These are phyloP conservation scores for Prototheca cutis DNA, from an alignment of 163 green algal genomes.

Conservation along the genomic window DNA sequence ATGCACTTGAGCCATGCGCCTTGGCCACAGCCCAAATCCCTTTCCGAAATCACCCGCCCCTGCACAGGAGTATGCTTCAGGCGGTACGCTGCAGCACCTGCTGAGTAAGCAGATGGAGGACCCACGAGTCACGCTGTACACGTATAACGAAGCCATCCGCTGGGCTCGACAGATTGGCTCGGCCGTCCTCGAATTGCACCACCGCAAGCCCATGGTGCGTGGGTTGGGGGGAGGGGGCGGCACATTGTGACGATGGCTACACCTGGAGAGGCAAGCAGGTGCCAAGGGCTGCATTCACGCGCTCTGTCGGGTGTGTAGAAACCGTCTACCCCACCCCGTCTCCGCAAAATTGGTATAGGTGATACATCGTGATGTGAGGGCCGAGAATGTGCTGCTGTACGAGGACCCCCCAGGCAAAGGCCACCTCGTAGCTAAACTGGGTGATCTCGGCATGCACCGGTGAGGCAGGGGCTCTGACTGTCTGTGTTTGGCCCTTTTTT, in stretches of 20 bases:
- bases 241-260: too few relatives aligned
- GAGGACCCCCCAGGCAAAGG: neutral
- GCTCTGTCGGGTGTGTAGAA: too few relatives aligned
- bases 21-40: too few relatives aligned
- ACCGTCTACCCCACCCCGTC: too few relatives aligned
- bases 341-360: neutral
- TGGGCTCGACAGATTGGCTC: constrained; percentile 1
- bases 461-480: neutral
- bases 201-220: neutral
- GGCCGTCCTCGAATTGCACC: neutral
- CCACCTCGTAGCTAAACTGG: neutral
- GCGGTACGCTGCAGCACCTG: neutral
- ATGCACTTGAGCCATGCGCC: too few relatives aligned
- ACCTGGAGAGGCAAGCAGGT: too few relatives aligned
- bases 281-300: too few relatives aligned
- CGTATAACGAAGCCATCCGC: neutral
- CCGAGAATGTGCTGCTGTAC: neutral
- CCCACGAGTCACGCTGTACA: neutral
- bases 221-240: too few relatives aligned
- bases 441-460: neutral
- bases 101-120: neutral
- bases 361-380: neutral
- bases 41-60: neutral
- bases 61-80: constrained; percentile 2
- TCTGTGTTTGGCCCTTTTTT: too few relatives aligned